Evolutionary conservation across 768 basidiomycete species (phyloP).

Genomic region (Suillus variegatus): DNA sequence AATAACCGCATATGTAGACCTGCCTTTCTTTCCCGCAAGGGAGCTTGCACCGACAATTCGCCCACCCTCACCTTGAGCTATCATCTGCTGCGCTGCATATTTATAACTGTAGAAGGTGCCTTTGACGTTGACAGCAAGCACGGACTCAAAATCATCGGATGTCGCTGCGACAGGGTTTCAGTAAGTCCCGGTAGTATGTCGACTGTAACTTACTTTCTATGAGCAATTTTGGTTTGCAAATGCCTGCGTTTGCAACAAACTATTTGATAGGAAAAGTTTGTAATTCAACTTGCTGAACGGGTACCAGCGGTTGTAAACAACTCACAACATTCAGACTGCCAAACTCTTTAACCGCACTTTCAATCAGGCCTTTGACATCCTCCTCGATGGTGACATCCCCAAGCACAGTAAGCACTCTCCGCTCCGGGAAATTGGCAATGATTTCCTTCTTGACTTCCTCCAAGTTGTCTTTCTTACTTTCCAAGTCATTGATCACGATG

Average conservation of each 20-base stretch:
- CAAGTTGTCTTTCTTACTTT: slow-evolving; percentile 18
- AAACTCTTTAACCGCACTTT: slow-evolving; percentile 22
- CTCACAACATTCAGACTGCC: slow-evolving; percentile 38
- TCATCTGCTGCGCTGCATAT: slow-evolving; percentile 45
- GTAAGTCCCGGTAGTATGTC: slow-evolving; percentile 4
- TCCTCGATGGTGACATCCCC: slow-evolving; percentile 32
- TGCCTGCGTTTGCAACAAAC: slow-evolving; percentile 28
- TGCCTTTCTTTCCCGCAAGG: slow-evolving; percentile 35
- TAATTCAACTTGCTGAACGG: not conserved
- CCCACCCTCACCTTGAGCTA: slow-evolving; percentile 43
- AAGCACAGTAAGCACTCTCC: slow-evolving; percentile 11
- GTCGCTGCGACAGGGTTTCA: slow-evolving; percentile 24
- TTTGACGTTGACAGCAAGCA: slow-evolving; percentile 40
- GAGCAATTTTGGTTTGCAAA: slow-evolving; percentile 8
- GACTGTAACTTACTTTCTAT: slow-evolving; percentile 18
- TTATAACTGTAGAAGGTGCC: slow-evolving; percentile 45
- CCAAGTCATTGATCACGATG: slow-evolving; percentile 36
- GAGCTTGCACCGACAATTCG: slow-evolving; percentile 44
- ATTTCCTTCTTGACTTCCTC: slow-evolving; percentile 21
- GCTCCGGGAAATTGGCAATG: slow-evolving; percentile 7
- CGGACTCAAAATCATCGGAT: slow-evolving; percentile 34
- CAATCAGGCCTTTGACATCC: slow-evolving; percentile 33
- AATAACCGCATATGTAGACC: not conserved
- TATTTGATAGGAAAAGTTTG: not conserved
- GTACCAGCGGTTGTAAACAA: not conserved